Evolutionary conservation across 2,329 filamentous ascomycete genomes (phyloP), one percentile per base, ranked within the genome.

Genomic region (Ploettnerulaceae sp.): DNA sequence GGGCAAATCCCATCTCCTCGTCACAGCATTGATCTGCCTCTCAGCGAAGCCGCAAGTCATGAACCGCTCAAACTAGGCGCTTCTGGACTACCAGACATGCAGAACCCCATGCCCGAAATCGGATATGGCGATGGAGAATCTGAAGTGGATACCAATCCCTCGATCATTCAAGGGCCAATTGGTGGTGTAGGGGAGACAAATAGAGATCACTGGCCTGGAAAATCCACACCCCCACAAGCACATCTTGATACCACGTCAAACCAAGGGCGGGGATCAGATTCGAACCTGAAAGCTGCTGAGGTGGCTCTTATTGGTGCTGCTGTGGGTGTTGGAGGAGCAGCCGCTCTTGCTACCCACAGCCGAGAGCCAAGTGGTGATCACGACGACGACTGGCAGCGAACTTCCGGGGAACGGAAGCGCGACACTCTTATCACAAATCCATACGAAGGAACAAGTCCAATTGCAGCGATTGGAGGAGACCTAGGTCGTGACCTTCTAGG

Each of bases 61-160:
- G 71, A 76, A 4, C 63, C 68, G 11, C 70, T 73, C 1, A 75
- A 77, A 56, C 71, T 94, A 72, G 76, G 76, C 31, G 78, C 84
- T 33, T 89, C 75, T 62, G 84, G 82, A 36, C 64, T 90, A 50
- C 88, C 88, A 3, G 75, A 83, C 54, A 68, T 77, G 26, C 69
- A 82, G 47, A 74, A 90, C 56, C 84, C 85, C 4, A 78, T 90
- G 71, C 87, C 85, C 0, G 89, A 90, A 61, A 81, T 86, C 59
- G 88, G 84, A 3, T 84, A 87, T 55, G 70, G 67, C 40, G 69
- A 73, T 48, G 71, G 76, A 8, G 76, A 79, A 28, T 67, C 69
- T 17, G 89, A 94, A 51, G 75, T 88, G 12, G 83, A 80, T 35
- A 95, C 89, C 14, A 94, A 94, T 61, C 89, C 89, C 2, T 95